These are phyloP conservation scores for Yamadazyma mexicana DNA, from an alignment of 1,139 yeast species.

Conservation along the genomic window DNA sequence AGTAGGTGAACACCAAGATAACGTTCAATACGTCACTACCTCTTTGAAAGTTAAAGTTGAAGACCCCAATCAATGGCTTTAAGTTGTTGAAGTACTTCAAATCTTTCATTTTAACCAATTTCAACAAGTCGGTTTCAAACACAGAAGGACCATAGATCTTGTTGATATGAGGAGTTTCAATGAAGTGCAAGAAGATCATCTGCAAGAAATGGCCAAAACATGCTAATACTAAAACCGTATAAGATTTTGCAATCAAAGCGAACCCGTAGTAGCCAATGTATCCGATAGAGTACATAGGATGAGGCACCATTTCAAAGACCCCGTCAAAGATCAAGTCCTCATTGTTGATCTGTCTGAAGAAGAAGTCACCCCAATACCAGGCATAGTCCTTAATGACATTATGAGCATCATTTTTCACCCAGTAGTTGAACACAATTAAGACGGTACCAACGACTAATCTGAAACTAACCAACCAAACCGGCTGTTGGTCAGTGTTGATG, in stretches of 20 bases:
- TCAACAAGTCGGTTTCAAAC: slow-evolving; percentile 36
- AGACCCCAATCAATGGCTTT: slow-evolving; percentile 63
- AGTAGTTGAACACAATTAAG: slow-evolving; percentile 69
- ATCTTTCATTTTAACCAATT: slow-evolving; percentile 41
- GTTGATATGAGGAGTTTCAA: slow-evolving; percentile 87
- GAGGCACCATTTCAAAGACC: slow-evolving; percentile 89
- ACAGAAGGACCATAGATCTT: slow-evolving; percentile 64
- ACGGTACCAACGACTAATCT: slow-evolving; percentile 44
- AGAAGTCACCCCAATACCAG: slow-evolving; percentile 96
- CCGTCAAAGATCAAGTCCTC: slow-evolving; percentile 85
- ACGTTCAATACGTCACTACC: slow-evolving; percentile 64
- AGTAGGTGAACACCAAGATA: slow-evolving; percentile 44
- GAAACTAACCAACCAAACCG: slow-evolving; percentile 33
- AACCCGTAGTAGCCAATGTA: slow-evolving; percentile 87
- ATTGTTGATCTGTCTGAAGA: slow-evolving; percentile 74
- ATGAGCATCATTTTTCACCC: slow-evolving; percentile 91
- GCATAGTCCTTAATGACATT: slow-evolving; percentile 89
- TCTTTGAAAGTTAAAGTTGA: slow-evolving; percentile 67
- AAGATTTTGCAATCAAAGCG: slow-evolving; percentile 75
- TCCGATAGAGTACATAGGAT: slow-evolving; percentile 92
- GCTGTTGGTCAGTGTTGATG: slow-evolving; percentile 27
- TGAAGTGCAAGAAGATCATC: slow-evolving; percentile 72
- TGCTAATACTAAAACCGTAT: slow-evolving; percentile 70
- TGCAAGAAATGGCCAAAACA: slow-evolving; percentile 77
- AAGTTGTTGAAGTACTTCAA: slow-evolving; percentile 47